Conservation (phyloP, 2,329 filamentous ascomycete genomes). For the Alternaria gaisen region DNA sequence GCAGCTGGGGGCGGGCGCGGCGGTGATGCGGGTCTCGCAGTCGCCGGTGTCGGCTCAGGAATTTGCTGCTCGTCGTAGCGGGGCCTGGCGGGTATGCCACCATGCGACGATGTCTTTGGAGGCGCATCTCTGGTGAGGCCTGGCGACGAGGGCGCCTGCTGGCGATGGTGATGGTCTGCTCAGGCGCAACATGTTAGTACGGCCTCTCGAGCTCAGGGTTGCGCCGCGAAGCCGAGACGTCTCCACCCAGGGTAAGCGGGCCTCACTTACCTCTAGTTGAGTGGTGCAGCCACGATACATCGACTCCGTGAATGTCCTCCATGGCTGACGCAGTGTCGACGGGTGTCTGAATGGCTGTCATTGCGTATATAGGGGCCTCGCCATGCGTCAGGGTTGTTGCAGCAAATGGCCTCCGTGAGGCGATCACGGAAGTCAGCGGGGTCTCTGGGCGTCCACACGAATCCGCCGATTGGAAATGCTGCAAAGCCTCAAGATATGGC, state of each 20-base stretch:
- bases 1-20: constrained; percentile 33
- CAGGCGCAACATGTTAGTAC: constrained; percentile 28
- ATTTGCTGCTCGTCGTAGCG: constrained; percentile 28
- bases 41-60: constrained; percentile 20
- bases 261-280: constrained; percentile 81
- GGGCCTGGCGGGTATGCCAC: constrained; percentile 35
- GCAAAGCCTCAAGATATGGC: constrained; percentile 14
- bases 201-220: constrained; percentile 17
- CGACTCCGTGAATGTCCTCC: constrained; percentile 83
- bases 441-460: constrained; percentile 20
- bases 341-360: constrained; percentile 34
- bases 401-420: constrained; percentile 22
- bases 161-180: constrained; percentile 49
- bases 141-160: constrained; percentile 48
- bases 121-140: constrained; percentile 45
- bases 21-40: constrained; percentile 39
- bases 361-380: constrained; percentile 29
- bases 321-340: constrained; percentile 57
- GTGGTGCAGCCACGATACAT: constrained; percentile 92
- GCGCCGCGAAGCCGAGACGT: constrained; percentile 30
- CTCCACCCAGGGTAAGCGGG: constrained; percentile 39
- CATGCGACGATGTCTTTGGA: constrained; percentile 48
- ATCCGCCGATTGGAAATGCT: constrained; percentile 37
- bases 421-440: constrained; percentile 41
- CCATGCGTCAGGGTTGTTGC: constrained; percentile 35